These are phyloP conservation scores for Stenogyne calaminthoides DNA, from an alignment of 305 asterid species.

Conservation along the genomic window DNA sequence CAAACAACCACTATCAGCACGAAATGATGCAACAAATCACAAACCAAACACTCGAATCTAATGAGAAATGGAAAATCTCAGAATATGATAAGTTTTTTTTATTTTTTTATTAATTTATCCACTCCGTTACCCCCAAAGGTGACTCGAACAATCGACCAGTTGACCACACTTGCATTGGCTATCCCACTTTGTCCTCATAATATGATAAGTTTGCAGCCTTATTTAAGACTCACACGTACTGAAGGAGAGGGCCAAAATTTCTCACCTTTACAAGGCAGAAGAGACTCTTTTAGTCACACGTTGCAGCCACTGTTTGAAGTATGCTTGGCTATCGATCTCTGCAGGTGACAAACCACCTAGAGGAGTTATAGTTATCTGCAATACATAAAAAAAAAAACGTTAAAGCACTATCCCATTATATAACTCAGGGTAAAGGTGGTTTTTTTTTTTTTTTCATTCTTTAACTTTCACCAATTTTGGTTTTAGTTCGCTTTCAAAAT, in stretches of 20 bases:
- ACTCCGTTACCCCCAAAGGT: too few relatives aligned
- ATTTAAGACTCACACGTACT: slow-evolving; percentile 12
- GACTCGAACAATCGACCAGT: too few relatives aligned
- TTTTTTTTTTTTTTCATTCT: too few relatives aligned
- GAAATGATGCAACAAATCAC: background rate
- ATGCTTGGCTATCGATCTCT: slow-evolving; percentile 50
- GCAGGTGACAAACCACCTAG: slow-evolving; percentile 73
- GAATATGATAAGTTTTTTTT: too few relatives aligned
- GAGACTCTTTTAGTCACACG: slow-evolving; percentile 38
- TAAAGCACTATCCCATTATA: slow-evolving; percentile 10
- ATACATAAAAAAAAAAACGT: slow-evolving; percentile 25
- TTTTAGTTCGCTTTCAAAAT: too few relatives aligned
- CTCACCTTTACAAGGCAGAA: slow-evolving; percentile 47
- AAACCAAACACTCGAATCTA: background rate
- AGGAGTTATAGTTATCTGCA: slow-evolving; percentile 79
- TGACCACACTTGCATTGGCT: too few relatives aligned
- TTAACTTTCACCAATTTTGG: too few relatives aligned
- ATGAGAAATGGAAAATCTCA: too few relatives aligned
- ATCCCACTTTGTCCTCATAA: too few relatives aligned
- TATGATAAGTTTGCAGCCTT: background rate
- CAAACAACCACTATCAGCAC: background rate
- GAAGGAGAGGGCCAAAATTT: slow-evolving; percentile 21
- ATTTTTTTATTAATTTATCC: too few relatives aligned
- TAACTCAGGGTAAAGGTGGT: background rate
- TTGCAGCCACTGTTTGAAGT: slow-evolving; percentile 63